Evolutionary conservation across 176 grass and related monocot genomes (phyloP), one percentile per base, ranked within the genome.

Genomic region (Phragmites australis): DNA sequence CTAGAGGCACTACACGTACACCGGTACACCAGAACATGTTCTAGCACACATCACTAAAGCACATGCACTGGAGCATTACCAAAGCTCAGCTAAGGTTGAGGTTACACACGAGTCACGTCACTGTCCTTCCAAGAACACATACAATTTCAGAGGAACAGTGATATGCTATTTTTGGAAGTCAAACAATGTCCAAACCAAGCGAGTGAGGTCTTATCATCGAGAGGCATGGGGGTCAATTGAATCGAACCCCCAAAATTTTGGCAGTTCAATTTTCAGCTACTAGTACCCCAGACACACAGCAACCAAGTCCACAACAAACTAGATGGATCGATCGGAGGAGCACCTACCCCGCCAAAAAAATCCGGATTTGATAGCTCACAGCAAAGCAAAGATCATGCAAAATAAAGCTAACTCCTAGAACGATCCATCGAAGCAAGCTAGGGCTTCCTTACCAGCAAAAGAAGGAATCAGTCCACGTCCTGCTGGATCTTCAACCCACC

Each of bases 101-200:
- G 67, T 11, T 58, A 63, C 21, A 15, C 27, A 40, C 48, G 30
- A 83, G 67, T 66, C 64, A 64, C 47, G 26, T 25, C 5, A 17
- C 25, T 70, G 46, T 47, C 30, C 18, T 21, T 41, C 8, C 5
- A 49, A 31, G 22, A 72, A 47, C 47, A 19, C 16, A 4, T 1
- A 9, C 21, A 42, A 16, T 49, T 48, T 34, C 58, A 78, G 27
- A 23, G 19, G 26, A 78, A 2, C 9, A 19, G 40, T 14, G 1
- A 57, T 57, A 46, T 3, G 57, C 73, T 60, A 76, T n/a, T 21
- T 46, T 60, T 31, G 61, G 55, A 45, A 76, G 39, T 76, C 54
- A 76, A 76, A 19, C 72, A 34, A 59, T 5, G 40, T 43, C 3
- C 37, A 25, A 75, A 27, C 37, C 22, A 75, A 56, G n/a, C 32